A percentile compares a stretch with the other conserved stretches of the same genome.
Conservation (phyloP, 2,329 filamentous ascomycete genomes). For the Ascochyta fabae region DNA sequence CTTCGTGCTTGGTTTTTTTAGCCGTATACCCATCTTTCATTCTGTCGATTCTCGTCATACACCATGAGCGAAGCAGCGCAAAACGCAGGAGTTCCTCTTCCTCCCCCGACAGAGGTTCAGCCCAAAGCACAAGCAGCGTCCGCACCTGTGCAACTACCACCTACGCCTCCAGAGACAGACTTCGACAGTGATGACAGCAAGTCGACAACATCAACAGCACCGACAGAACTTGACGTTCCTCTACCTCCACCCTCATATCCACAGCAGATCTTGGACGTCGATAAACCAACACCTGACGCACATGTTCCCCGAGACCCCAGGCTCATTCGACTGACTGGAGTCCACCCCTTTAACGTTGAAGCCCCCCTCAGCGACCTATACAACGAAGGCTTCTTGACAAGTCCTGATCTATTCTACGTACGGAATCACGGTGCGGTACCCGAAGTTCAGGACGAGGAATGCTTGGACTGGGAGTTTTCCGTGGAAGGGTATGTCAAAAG, state of each 20-base stretch:
- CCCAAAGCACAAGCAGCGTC: conserved; percentile 26
- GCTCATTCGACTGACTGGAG: conserved; percentile 83
- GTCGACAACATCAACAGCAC: conserved; percentile 22
- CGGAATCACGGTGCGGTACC: conserved; percentile 89
- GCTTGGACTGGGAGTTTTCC: conserved; percentile 80
- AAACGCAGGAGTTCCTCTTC: conserved; percentile 22
- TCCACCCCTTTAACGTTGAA: conserved; percentile 92
- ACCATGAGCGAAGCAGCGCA: conserved; percentile 30
- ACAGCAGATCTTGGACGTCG: conserved; percentile 71
- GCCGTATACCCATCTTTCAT: conserved; percentile 6
- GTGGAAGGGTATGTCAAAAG: conserved; percentile 68
- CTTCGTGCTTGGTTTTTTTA: background rate
- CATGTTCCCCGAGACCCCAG: conserved; percentile 82
- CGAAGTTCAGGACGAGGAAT: conserved; percentile 72
- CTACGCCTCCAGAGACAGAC: conserved; percentile 46
- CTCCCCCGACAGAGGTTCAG: conserved; percentile 24
- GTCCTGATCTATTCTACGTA: conserved; percentile 88
- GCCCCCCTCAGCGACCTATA: conserved; percentile 80
- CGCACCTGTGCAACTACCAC: conserved; percentile 33
- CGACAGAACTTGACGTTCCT: conserved; percentile 57
- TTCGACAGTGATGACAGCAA: conserved; percentile 38
- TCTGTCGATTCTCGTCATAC: background rate
- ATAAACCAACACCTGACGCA: conserved; percentile 81
- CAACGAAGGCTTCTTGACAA: conserved; percentile 83
- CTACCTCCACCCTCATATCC: conserved; percentile 71